Base-by-base conservation (phyloP, 1,284 basidiomycete genomes). In the Hymenochaete sp. region DNA sequence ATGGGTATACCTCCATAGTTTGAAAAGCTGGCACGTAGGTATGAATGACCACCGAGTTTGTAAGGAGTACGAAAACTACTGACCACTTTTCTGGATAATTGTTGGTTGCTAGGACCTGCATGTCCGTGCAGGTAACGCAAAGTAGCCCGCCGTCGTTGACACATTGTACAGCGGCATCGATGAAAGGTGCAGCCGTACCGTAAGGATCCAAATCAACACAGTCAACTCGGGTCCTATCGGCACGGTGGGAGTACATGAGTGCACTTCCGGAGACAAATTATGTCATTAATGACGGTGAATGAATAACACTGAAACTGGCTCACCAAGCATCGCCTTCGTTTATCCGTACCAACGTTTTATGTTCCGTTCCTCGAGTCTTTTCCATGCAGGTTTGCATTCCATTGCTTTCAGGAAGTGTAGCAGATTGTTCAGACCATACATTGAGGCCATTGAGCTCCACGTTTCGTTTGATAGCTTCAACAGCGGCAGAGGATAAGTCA, bases 61-160 rank as follows among this genome's bases (percentile, higher is more conserved):
- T 35, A 19, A 31, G 14, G n/a, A 13, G 24, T 18, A 38, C 16
- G 21, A 38, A 13, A 21, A n/a, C 3, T 10, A 59, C 70, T 52
- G 53, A 89, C 92, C 89, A 92, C 78, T 97, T 98, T 63, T 99
- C 95, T 2, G 95, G 87, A 61, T 91, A 97, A 60, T 97, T 96
- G 33, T 79, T 81, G 0, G 93, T 93, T 0, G 93, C 96, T 26
- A 98, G 72, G 4, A 98, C 92, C 6, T 92, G 81, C 49, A 96
- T 70, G 62, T 98, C 96, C 1, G 96, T 98, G 63, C 96, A 98
- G 7, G 96, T 98, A 27, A 99, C 83, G 56, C 91, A 93, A 6
- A 99, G 70, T 16, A 99, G 66, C 35, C 91, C 93, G 58, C 86
- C 91, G 55, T 96, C 93, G 19, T 78, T 76, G 2, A 98, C 73